These are phyloP conservation scores for Rhinocladiella mackenziei DNA, from an alignment of 2,329 filamentous ascomycete genomes.

Conservation along the genomic window DNA sequence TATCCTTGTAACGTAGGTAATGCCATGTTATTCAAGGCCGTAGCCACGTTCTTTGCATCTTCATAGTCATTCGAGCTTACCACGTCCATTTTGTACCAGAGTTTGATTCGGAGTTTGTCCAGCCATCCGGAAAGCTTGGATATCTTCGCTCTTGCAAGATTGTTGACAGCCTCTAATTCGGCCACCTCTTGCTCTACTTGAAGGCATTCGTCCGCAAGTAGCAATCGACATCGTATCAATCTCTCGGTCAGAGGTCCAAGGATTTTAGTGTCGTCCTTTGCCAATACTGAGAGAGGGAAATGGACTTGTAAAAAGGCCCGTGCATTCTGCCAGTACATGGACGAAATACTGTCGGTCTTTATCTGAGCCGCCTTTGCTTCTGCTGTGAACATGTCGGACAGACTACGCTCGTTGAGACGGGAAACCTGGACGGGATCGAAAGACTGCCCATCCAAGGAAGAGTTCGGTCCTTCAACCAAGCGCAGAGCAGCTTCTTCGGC, in stretches of 20 bases:
- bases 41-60: conserved; percentile 77
- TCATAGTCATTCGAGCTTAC: conserved; percentile 85
- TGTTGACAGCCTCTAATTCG: conserved; percentile 11
- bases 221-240: conserved; percentile 67
- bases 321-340: conserved; percentile 67
- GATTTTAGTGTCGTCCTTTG: conserved; percentile 64
- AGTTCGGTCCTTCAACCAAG: conserved; percentile 13
- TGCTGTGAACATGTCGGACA: conserved; percentile 19
- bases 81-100: conserved; percentile 97
- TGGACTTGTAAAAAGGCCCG: conserved; percentile 64
- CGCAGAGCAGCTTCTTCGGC: conserved; percentile 24
- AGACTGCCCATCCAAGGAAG: not conserved
- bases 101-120: conserved; percentile 80
- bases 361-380: conserved; percentile 18
- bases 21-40: conserved; percentile 86
- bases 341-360: conserved; percentile 21
- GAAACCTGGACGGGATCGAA: not conserved
- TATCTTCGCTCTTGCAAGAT: conserved; percentile 11
- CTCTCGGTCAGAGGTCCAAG: conserved; percentile 69
- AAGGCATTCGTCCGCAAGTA: conserved; percentile 11
- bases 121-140: conserved; percentile 66
- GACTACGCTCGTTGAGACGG: conserved; percentile 1
- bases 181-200: conserved; percentile 24
- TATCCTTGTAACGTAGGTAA: conserved; percentile 43
- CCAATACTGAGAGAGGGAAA: conserved; percentile 53